Evolutionary conservation across 1,284 basidiomycete species (phyloP).

Genomic region (Microbotryum intermedium): DNA sequence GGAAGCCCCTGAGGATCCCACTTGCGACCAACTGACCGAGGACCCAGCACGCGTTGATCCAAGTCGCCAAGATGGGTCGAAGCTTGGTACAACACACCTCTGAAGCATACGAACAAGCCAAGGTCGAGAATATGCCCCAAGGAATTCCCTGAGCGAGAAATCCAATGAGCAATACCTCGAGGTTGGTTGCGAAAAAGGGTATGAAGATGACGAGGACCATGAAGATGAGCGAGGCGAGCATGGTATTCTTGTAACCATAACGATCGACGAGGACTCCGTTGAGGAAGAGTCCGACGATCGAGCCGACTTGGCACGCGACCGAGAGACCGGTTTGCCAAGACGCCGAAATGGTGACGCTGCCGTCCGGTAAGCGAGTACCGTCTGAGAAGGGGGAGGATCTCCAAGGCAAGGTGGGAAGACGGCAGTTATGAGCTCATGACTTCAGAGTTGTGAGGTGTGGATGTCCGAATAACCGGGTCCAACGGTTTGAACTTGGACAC

Average conservation of each 20-base stretch:
- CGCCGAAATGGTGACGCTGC: slow-evolving; percentile 42
- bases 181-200: slow-evolving; percentile 41
- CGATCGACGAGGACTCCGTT: slow-evolving; percentile 39
- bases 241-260: slow-evolving; percentile 38
- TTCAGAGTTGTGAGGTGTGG: neutral
- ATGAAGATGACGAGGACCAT: slow-evolving; percentile 39
- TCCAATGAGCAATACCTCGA: slow-evolving; percentile 40
- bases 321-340: slow-evolving; percentile 45
- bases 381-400: neutral
- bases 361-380: slow-evolving; percentile 5
- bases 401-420: no score
- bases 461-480: neutral
- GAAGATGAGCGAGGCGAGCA: slow-evolving; percentile 34
- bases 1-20: slow-evolving; percentile 39
- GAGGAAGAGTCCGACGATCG: slow-evolving; percentile 42
- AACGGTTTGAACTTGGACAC: no score
- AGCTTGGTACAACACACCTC: slow-evolving; percentile 46
- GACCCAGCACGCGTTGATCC: slow-evolving; percentile 33
- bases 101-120: slow-evolving; percentile 45
- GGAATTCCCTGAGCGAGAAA: slow-evolving; percentile 36
- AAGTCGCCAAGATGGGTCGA: slow-evolving; percentile 37
- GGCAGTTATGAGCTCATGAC: neutral
- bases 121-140: slow-evolving; percentile 41
- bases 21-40: slow-evolving; percentile 40
- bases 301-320: slow-evolving; percentile 37